Base-by-base conservation (phyloP, 768 basidiomycete genomes). In the Termitomyces eurrhizus region DNA sequence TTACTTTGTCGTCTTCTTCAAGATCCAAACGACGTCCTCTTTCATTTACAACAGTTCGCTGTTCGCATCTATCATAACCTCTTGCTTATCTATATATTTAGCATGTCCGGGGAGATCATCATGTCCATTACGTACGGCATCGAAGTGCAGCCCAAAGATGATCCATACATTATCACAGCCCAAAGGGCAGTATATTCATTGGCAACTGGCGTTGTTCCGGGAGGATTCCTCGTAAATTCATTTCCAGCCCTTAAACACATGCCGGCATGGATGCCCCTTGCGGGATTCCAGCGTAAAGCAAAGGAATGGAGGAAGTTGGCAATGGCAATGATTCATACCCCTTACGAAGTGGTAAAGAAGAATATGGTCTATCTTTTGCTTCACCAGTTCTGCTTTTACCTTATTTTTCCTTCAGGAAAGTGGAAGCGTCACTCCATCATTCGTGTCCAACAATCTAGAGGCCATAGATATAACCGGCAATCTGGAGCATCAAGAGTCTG, bases 91-190 rank as follows among this genome's bases (percentile, higher is more conserved):
- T 32, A 13, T 32, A 16, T 16, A 26, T 49, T 7, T 36, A 65
- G 64, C 1, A 57, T 65, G 59, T 59, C 67, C 2, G 66, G 73
- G 9, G 71, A 68, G 21, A 66, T 71, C 1, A 72, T 73, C 7
- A 65, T 77, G 1, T 66, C 66, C n/a, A 67, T 76, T 37, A 70
- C 67, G 8, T 77, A 78, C 57, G 77, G 77, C 11, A 63, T 75
- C 42, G 62, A 72, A n/a, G 62, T 74, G 9, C 63, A 67, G 18
- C 64, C 68, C 1, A 62, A 66, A 14, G 64, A 77, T 36, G 77
- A 79, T 51, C 73, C 73, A 4, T 74, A 76, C 58, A 68, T 80
- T 36, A 57, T 59, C 14, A 67, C 68, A 3, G 72, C 73, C 0
- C 73, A 77, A 41, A 58, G 67, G 36, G 72, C 72, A 7, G 46